Base-by-base conservation (phyloP, 2,329 filamentous ascomycete genomes). In the Cyphellophora europaea region DNA sequence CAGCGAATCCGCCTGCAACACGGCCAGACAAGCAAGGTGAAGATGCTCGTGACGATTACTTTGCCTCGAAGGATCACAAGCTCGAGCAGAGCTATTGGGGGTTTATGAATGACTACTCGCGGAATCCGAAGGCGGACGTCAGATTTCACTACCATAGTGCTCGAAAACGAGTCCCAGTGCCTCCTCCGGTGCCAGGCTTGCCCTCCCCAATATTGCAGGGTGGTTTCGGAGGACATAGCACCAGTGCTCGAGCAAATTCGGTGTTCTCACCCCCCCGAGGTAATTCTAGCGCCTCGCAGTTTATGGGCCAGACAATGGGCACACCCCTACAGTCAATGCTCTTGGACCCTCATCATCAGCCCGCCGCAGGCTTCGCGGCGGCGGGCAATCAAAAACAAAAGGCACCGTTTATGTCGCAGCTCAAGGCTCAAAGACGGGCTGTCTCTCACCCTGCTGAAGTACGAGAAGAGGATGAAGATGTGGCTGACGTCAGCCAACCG, bases 51-150 rank as follows among this genome's bases (percentile, higher is more conserved):
- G 84, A 91, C 40, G 88, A 95, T 49, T 96, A 96, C 56, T 96
- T 91, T 53, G 79, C 85, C 14, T 86, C 87, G 6, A 95, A 95
- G 53, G 88, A 98, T 52, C 85, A 88, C 43, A 98, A 98, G 63
- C 94, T 98, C 85, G 80, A 91, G n/a, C 84, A 87, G 11, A 96
- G 89, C 0, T 91, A 95, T 55, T 88, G 91, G 51, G 87, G 88
- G 2, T 98, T 98, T 56, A 67, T 95, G 40, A 87, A 95, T 53
- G 88, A 93, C 48, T 98, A 98, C 51, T 76, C 80, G 11, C 74
- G 79, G 32, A 84, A 85, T 49, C 77, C 79, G 3, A 79, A 77
- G 55, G 76, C 73, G 5, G 78, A 77, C 2, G 71, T 79, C 13
- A 72, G 74, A 5, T 74, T 75, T 13, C 69, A 75, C 35, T 60